Base-by-base conservation (phyloP, 371 early-diverging fungal genomes). In the Smittium culicis region DNA sequence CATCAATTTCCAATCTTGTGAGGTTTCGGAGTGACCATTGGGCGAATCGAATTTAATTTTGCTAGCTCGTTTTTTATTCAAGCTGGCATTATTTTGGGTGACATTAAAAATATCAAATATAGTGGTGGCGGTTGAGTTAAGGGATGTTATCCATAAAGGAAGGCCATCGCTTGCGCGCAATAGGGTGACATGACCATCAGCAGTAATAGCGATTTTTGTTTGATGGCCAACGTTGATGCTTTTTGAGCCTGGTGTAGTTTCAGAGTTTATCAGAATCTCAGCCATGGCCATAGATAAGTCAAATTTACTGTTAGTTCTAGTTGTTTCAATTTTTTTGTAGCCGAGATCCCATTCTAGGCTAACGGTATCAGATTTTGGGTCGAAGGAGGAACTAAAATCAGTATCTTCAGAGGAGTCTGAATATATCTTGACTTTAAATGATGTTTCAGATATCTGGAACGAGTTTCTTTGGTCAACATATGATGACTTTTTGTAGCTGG, bases 251-350 rank as follows among this genome's bases (percentile, higher is more conserved):
- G 25, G 2, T 1, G 14, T 17, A 20, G 24, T 2, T 17, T 30
- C 16, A 32, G 8, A 16, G 8, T 31, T 8, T 25, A 20, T 30
- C 3, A 32, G 2, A 34, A 30, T 25, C 25, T 64, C 65, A 24
- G 34, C 65, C 35, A 54, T 45, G 27, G 35, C 24, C 65, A 64
- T 64, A 29, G 34, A 34, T 20, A 54, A 25, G 17, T 64, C 67
- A 5, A 67, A 34, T 1, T 62, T 70, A 63, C 72, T 70, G 11
- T 60, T 68, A 25, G 68, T 66, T 33, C 75, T 74, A 30, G 79
- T 78, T 35, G 79, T 73, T 62, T 78, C 83, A 67, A 81, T 83
- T 25, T 72, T 73, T 28, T 79, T 73, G 29, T 86, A 66, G 2
- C 65, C 65, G n/a, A 64, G 54, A 34, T 31, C 35, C 65, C 65